Percentiles rank a stretch among this genome's conserved stretches.
These are phyloP conservation scores for Ganoderma sinense DNA, from an alignment of 1,284 basidiomycete species.

Conservation along the genomic window DNA sequence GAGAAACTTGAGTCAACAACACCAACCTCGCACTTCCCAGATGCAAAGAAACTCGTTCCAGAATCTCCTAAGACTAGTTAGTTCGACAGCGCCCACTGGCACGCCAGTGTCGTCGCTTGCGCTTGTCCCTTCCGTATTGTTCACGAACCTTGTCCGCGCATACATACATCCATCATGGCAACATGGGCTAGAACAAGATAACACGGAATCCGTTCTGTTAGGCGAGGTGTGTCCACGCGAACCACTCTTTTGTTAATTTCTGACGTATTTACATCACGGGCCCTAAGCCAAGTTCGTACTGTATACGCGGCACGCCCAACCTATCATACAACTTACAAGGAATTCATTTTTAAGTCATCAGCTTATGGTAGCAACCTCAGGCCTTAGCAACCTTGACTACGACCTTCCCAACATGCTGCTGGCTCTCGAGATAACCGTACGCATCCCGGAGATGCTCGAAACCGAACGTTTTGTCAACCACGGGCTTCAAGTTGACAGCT, in stretches of 20 bases:
- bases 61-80: not conserved
- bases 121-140: not conserved
- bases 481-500: constrained; percentile 41
- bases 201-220: no score
- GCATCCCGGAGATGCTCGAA: constrained; percentile 48
- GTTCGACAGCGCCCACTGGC: no score
- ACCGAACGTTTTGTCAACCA: constrained; percentile 50
- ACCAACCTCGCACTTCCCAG: not conserved
- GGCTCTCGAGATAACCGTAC: constrained; percentile 44
- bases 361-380: not conserved
- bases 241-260: no score
- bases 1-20: no score
- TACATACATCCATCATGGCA: not conserved
- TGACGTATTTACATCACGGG: no score
- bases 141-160: not conserved
- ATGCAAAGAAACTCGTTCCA: no score
- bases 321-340: no score
- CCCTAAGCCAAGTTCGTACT: no score
- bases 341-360: no score
- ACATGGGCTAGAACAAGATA: not conserved
- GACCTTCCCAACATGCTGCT: constrained; percentile 41
- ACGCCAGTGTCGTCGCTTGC: no score
- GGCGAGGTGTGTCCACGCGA: no score
- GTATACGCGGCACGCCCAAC: no score
- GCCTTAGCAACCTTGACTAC: constrained; percentile 25